Percentiles rank a stretch among this genome's conserved stretches.
Conservation (phyloP, 768 basidiomycete genomes). For the Leccinum boreale region DNA sequence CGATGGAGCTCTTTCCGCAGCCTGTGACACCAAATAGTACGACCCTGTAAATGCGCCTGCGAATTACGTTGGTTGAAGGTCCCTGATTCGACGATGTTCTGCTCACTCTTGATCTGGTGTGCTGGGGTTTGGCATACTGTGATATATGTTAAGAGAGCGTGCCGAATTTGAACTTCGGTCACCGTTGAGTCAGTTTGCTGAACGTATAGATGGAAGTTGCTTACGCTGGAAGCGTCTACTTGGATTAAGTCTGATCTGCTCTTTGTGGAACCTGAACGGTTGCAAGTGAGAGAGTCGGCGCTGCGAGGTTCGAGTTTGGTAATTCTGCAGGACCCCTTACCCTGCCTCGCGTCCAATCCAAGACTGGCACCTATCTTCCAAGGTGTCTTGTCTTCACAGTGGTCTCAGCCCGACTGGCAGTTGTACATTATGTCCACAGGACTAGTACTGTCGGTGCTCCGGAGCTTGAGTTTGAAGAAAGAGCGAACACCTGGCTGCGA, state of each 20-base stretch:
- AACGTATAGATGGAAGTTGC: neutral
- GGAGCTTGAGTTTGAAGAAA: no score
- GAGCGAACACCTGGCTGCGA: no score
- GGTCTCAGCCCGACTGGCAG: neutral
- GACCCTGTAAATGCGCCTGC: constrained; percentile 23
- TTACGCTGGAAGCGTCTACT: constrained; percentile 4
- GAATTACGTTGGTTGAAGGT: constrained; percentile 3
- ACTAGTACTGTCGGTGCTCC: neutral
- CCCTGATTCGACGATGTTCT: neutral
- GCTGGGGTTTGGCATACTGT: no score
- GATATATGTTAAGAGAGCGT: neutral
- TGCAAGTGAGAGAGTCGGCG: neutral
- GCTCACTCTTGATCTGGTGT: constrained; percentile 18
- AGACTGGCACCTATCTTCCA: neutral
- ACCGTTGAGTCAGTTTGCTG: neutral
- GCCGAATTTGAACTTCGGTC: neutral
- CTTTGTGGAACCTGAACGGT: neutral
- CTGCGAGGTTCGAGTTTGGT: constrained; percentile 1
- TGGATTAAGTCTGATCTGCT: neutral
- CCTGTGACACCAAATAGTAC: constrained; percentile 27
- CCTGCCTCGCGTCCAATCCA: neutral
- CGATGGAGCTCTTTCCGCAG: constrained; percentile 30
- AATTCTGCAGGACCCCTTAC: neutral
- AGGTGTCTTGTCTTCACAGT: neutral
- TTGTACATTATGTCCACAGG: neutral